These are phyloP conservation scores for Papiliotrema flavescens DNA, from an alignment of 1,284 basidiomycete genomes.

Conservation along the genomic window DNA sequence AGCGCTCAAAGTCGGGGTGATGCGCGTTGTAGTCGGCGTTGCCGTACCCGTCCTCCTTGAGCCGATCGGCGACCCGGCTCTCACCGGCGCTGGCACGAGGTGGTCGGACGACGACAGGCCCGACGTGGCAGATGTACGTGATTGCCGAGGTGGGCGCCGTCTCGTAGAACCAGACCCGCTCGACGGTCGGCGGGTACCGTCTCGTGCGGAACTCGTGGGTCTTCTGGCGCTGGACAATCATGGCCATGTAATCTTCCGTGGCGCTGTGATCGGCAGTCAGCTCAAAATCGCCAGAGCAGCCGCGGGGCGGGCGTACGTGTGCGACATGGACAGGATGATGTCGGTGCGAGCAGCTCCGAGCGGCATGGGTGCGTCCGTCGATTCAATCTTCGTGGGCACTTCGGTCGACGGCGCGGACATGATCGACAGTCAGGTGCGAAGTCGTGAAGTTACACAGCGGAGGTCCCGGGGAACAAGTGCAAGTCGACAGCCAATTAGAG, in stretches of 20 bases:
- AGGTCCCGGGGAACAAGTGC: too few relatives aligned
- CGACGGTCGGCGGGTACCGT: conserved; percentile 12
- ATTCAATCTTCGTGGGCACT: neutral
- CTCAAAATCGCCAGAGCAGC: neutral
- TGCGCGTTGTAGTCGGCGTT: conserved; percentile 16
- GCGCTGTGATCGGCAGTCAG: conserved; percentile 1
- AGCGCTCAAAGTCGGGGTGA: conserved; percentile 12
- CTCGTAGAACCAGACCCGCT: conserved; percentile 25
- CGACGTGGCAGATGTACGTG: conserved; percentile 20
- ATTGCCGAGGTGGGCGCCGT: conserved; percentile 14
- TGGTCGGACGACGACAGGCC: conserved; percentile 1
- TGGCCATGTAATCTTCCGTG: conserved; percentile 20
- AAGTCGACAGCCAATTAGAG: too few relatives aligned
- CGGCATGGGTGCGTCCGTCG: neutral
- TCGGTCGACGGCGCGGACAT: neutral
- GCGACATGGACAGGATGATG: conserved; percentile 19
- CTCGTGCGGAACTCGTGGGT: conserved; percentile 19
- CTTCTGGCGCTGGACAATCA: conserved; percentile 13
- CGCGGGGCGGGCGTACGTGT: conserved; percentile 7
- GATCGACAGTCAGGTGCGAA: too few relatives aligned
- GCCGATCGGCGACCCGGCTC: neutral
- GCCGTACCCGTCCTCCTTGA: conserved; percentile 10
- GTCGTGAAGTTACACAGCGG: too few relatives aligned
- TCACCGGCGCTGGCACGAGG: neutral
- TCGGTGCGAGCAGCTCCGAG: conserved; percentile 8